Percentiles rank a stretch among this genome's conserved stretches.
Evolutionary conservation across 2,329 filamentous ascomycete genomes (phyloP).

Genomic region (Periconia digitata): DNA sequence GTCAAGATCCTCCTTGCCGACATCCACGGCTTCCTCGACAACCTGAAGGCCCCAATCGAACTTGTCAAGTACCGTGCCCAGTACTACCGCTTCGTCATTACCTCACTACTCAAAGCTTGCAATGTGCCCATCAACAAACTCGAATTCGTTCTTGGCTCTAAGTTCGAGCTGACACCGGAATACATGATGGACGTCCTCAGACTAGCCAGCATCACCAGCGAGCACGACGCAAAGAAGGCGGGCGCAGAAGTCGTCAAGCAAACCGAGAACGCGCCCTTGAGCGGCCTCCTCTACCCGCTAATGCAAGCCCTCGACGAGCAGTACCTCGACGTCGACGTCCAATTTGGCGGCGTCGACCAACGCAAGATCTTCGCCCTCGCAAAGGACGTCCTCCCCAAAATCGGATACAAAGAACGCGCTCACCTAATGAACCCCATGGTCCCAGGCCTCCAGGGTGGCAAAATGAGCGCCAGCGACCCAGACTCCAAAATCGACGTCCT

Average conservation of each 20-base stretch:
- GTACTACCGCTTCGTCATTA: conserved; percentile 82
- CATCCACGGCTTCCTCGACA: conserved; percentile 74
- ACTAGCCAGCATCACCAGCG: conserved; percentile 68
- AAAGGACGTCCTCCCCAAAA: conserved; percentile 78
- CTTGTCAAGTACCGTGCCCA: conserved; percentile 78
- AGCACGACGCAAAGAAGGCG: conserved; percentile 84
- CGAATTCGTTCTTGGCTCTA: conserved; percentile 80
- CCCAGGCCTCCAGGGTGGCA: conserved; percentile 76
- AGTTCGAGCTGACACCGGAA: conserved; percentile 67
- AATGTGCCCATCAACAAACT: conserved; percentile 78
- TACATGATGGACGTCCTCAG: conserved; percentile 92
- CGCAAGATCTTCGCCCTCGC: conserved; percentile 86
- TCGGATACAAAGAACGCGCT: conserved; percentile 77
- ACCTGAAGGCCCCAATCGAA: conserved; percentile 84
- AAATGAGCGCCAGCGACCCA: conserved; percentile 72
- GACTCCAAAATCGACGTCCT: conserved; percentile 94
- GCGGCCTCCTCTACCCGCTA: conserved; percentile 77
- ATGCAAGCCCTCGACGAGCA: conserved; percentile 89
- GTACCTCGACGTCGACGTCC: conserved; percentile 79
- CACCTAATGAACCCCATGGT: conserved; percentile 88
- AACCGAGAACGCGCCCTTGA: conserved; percentile 71
- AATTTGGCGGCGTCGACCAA: conserved; percentile 80
- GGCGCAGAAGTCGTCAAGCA: conserved; percentile 96
- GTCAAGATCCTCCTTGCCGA: conserved; percentile 72
- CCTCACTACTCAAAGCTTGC: conserved; percentile 72